Base-by-base conservation (phyloP, 805 yeast species). In the Millerozyma miso region DNA sequence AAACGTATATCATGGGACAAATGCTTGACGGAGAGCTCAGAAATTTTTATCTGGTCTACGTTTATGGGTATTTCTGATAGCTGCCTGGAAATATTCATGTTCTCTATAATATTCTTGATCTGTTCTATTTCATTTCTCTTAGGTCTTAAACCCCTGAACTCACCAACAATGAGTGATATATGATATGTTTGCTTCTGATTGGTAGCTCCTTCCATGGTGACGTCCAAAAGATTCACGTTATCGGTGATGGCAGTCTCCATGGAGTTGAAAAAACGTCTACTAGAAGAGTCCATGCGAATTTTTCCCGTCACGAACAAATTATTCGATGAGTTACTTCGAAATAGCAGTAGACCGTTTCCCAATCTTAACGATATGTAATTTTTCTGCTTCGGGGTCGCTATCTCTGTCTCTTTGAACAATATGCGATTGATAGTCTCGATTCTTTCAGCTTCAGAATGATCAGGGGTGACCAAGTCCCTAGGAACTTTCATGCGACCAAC, bases 161-260 rank as follows among this genome's bases (percentile, higher is more conserved):
- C 45, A 4, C 43, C 48, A 4, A 45, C 37, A n/a, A 41, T 38
- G 3, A 45, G 38, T 18, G 48, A 45, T 15, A 45, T 32, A 29
- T 45, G 48, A 18, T 38, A 41, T 12, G 38, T 29, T 10, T 31
- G 36, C 14, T 18, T 20, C 13, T 33, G 14, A 6, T 20, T 14
- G 6, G 40, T 14, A 14, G 19, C n/a, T 3, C 23, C 39, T 4
- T 33, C 15, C 13, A 19, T 35, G 4, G 23, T 33, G 13, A 45
- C 20, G 26, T 45, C 45, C 10, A 45, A 32, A n/a, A 45, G 34
- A 12, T 32, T 10, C 7, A 38, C 31, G 38, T 45, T 45, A 18
- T 45, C 44, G 14, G 33, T 31, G 15, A 45, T 38, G 15, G 37
- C 29, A 4, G 13, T 19, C 23, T 34, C 35, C 6, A 45, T 18